These are phyloP conservation scores for Aspergillus saccharolyticus DNA, from an alignment of 495 filamentous ascomycete species.

Conservation along the genomic window DNA sequence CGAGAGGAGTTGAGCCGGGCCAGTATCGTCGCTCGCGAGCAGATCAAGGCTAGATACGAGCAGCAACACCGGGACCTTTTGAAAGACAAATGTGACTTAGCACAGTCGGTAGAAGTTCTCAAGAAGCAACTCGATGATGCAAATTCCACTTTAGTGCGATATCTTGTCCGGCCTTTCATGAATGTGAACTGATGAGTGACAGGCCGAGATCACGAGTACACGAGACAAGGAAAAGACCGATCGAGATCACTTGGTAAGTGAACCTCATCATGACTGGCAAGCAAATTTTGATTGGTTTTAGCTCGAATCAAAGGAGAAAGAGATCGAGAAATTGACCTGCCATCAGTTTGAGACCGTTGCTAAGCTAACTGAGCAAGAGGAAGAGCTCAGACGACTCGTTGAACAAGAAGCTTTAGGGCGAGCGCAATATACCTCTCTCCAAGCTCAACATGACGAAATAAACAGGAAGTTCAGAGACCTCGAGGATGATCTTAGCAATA, in stretches of 20 bases:
- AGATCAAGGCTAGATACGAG: constrained; percentile 21
- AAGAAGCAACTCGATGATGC: constrained; percentile 17
- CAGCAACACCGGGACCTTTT: constrained; percentile 19
- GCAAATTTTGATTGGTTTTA: constrained; percentile 17
- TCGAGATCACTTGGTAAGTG: background rate
- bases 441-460: constrained; percentile 21
- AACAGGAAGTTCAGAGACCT: constrained; percentile 17
- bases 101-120: constrained; percentile 10
- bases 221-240: constrained; percentile 8
- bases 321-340: constrained; percentile 20
- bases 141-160: constrained; percentile 26
- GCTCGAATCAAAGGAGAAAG: constrained; percentile 19
- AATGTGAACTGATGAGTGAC: constrained; percentile 14
- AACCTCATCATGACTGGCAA: background rate
- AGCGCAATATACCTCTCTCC: constrained; percentile 19
- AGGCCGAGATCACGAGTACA: constrained; percentile 18
- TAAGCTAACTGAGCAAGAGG: constrained; percentile 16
- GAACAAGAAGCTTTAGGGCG: constrained; percentile 17
- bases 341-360: constrained; percentile 9
- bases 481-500: constrained; percentile 13
- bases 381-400: constrained; percentile 20
- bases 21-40: constrained; percentile 15
- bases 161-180: background rate
- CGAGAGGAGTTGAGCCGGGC: constrained; percentile 25
- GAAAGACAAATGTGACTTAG: constrained; percentile 21